Evolutionary conservation across 2,329 filamentous ascomycete genomes (phyloP).

Genomic region (Didymella lethalis): DNA sequence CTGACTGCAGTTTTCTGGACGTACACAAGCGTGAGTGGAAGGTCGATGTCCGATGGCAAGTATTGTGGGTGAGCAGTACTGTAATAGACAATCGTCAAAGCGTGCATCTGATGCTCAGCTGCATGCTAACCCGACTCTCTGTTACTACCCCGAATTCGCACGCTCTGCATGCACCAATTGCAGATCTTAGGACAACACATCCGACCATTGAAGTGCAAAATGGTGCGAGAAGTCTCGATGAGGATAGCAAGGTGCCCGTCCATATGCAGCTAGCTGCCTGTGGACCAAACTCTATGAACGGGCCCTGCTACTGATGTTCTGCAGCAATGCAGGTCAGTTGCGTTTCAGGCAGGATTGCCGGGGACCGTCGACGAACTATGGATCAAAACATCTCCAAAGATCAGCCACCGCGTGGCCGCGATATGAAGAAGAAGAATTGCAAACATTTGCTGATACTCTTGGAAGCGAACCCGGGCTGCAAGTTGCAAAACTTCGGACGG

Average conservation of each 20-base stretch:
- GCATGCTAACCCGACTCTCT: constrained; percentile 5
- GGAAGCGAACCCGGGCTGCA: constrained; percentile 4
- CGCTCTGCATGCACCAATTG: constrained; percentile 5
- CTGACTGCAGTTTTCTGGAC: background rate
- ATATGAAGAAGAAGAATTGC: background rate
- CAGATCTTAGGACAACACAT: background rate
- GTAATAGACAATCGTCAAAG: background rate
- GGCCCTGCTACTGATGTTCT: constrained; percentile 9
- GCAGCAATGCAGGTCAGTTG: constrained; percentile 7
- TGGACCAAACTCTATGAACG: constrained; percentile 12
- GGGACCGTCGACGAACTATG: background rate
- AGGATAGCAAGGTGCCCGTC: constrained; percentile 8
- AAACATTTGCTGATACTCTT: background rate
- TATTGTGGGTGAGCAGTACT: background rate
- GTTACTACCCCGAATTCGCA: constrained; percentile 1
- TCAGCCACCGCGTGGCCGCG: constrained; percentile 1
- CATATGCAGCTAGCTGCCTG: constrained; percentile 17
- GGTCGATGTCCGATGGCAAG: background rate
- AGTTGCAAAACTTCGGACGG: no score
- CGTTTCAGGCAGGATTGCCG: constrained; percentile 17
- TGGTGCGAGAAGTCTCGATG: constrained; percentile 6
- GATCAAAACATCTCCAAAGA: background rate
- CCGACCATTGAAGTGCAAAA: background rate
- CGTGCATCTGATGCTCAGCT: background rate
- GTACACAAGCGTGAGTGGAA: background rate